phyloP scores from a whole-genome alignment of 352 stramenopile species.

The Phytophthora sp. region DNA sequence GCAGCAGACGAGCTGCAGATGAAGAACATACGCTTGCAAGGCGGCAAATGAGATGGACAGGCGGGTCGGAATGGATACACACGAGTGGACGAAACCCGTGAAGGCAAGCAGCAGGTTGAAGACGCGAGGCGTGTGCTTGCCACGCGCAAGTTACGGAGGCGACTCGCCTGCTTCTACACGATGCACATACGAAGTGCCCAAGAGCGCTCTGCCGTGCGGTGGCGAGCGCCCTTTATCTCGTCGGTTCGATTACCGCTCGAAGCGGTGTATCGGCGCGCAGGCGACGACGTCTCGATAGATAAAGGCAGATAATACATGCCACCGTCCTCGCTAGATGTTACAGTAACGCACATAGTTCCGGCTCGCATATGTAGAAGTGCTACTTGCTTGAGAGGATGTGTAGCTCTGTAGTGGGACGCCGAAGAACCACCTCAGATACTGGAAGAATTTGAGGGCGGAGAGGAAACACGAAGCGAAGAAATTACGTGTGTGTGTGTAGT shows the following conservation, averaged over 20 bases:
- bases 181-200: slow-evolving; percentile 11
- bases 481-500: background rate
- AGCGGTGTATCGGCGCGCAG: slow-evolving; percentile 9
- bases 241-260: slow-evolving; percentile 11
- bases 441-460: background rate
- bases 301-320: slow-evolving; percentile 18
- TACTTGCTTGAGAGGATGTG: slow-evolving; percentile 25
- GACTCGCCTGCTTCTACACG: slow-evolving; percentile 26
- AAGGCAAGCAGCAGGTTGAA: slow-evolving; percentile 25
- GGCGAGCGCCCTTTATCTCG: slow-evolving; percentile 17
- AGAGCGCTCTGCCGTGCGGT: background rate
- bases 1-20: slow-evolving; percentile 4
- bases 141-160: slow-evolving; percentile 1
- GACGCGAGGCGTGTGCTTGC: background rate
- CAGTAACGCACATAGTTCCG: slow-evolving; percentile 16
- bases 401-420: slow-evolving; percentile 25
- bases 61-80: slow-evolving; percentile 29
- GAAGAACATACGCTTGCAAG: slow-evolving; percentile 15
- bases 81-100: slow-evolving; percentile 20
- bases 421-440: slow-evolving; percentile 13
- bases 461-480: background rate
- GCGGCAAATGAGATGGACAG: slow-evolving; percentile 35
- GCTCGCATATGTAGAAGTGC: slow-evolving; percentile 11
- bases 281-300: slow-evolving; percentile 27
- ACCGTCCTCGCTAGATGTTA: background rate